Conservation (phyloP, 108 stramenopile genomes). For the Chaetoceros tenuissimus region DNA sequence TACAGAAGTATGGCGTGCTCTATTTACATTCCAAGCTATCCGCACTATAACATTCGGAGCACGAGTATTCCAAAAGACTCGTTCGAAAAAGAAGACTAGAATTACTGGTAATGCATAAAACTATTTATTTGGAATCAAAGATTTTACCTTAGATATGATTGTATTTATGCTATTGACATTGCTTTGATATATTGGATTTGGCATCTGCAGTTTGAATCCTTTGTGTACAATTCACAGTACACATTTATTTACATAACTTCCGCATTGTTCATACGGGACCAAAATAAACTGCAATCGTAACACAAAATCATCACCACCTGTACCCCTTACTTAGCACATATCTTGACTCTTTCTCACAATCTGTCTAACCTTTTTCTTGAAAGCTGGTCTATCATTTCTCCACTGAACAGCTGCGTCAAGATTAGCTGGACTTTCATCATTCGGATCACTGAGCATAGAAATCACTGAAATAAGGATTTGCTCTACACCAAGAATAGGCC, state of each 20-base stretch:
- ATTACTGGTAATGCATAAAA: too few relatives aligned
- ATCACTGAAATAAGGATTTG: conserved; percentile 91
- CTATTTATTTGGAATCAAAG: too few relatives aligned
- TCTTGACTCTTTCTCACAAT: conserved; percentile 85
- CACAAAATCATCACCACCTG: too few relatives aligned
- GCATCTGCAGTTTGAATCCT: too few relatives aligned
- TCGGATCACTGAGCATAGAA: conserved; percentile 97
- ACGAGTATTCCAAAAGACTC: conserved; percentile 16
- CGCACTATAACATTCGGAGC: conserved; percentile 47
- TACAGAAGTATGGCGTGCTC: conserved; percentile 51
- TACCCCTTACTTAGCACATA: conserved; percentile 56
- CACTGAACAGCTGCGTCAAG: conserved; percentile 97
- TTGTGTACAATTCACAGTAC: too few relatives aligned
- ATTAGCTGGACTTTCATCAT: conserved; percentile 97
- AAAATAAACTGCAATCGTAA: too few relatives aligned
- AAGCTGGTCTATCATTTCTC: conserved; percentile 84
- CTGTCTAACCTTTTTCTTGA: conserved; percentile 90
- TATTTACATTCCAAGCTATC: conserved; percentile 58
- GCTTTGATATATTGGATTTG: too few relatives aligned
- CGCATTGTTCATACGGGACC: too few relatives aligned
- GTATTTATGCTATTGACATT: too few relatives aligned
- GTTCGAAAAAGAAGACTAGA: conserved; percentile 7
- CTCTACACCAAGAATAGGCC: conserved; percentile 97
- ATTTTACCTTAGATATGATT: too few relatives aligned
- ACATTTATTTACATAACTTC: too few relatives aligned